phyloP scores from a whole-genome alignment of 345 rosid genomes.

The Aegle marmelos region DNA sequence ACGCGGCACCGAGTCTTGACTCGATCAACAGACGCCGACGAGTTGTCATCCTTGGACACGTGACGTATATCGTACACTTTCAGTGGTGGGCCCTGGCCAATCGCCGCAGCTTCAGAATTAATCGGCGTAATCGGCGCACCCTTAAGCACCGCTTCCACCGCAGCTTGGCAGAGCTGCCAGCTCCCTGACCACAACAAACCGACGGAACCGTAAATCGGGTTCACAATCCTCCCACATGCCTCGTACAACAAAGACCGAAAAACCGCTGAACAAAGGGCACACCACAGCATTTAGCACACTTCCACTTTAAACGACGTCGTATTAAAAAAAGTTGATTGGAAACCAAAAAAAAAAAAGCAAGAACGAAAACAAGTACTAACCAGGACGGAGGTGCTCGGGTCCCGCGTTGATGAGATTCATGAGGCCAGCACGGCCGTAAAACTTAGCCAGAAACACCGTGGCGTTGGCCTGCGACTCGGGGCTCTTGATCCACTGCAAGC shows the following conservation, averaged over 20 bases:
- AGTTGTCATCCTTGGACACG: slow-evolving; percentile 72
- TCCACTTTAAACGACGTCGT: not conserved
- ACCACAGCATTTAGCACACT: not conserved
- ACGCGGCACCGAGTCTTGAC: slow-evolving; percentile 50
- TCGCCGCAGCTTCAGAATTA: slow-evolving; percentile 62
- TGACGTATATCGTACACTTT: slow-evolving; percentile 85
- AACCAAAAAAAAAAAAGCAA: not conserved
- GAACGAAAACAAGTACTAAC: slow-evolving; percentile 23
- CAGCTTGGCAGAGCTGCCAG: slow-evolving; percentile 96
- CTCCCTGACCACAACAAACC: slow-evolving; percentile 90
- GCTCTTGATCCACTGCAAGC: slow-evolving; percentile 93
- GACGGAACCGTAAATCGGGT: slow-evolving; percentile 95
- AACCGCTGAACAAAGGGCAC: slow-evolving; percentile 45
- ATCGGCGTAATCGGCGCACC: slow-evolving; percentile 81
- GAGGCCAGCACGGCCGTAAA: slow-evolving; percentile 95
- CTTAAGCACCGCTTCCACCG: slow-evolving; percentile 87
- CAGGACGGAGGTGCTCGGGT: slow-evolving; percentile 94
- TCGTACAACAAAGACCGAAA: slow-evolving; percentile 93
- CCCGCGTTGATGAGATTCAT: slow-evolving; percentile 97
- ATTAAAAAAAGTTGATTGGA: too few species aligned
- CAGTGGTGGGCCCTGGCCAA: slow-evolving; percentile 69
- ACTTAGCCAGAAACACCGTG: slow-evolving; percentile 95
- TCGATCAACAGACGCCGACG: slow-evolving; percentile 33
- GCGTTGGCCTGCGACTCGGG: slow-evolving; percentile 94
- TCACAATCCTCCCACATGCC: slow-evolving; percentile 95